These are phyloP conservation scores for Ceriops tagal DNA, from an alignment of 345 rosid genomes.

Conservation along the genomic window DNA sequence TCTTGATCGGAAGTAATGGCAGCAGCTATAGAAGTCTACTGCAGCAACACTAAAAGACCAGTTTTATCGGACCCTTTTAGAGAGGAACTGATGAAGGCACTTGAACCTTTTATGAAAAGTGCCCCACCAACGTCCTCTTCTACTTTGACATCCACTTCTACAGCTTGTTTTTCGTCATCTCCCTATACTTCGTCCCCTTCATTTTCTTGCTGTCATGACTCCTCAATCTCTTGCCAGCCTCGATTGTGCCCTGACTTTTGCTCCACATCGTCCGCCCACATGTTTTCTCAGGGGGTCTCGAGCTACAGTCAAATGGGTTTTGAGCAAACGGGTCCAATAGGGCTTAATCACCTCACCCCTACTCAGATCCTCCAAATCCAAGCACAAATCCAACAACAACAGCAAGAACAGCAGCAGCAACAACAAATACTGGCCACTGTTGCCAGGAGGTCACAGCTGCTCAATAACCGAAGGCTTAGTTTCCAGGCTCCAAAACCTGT, in stretches of 20 bases:
- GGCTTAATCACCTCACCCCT: conserved; percentile 58
- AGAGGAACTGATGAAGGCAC: conserved; percentile 62
- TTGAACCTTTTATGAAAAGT: conserved; percentile 23
- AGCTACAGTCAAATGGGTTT: conserved; percentile 21
- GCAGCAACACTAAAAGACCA: conserved; percentile 20
- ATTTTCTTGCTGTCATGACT: neutral
- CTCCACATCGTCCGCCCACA: conserved; percentile 26
- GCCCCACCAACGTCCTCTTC: conserved; percentile 3
- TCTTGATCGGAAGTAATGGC: conserved; percentile 29
- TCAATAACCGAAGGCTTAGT: conserved; percentile 24
- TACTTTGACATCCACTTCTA: neutral
- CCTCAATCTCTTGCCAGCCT: conserved; percentile 16
- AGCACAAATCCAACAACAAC: conserved; percentile 46
- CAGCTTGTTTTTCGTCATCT: neutral
- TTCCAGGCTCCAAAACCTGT: conserved; percentile 49
- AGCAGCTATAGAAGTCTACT: conserved; percentile 51
- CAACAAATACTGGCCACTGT: conserved; percentile 15
- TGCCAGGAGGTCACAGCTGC: conserved; percentile 1
- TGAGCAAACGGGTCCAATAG: conserved; percentile 39
- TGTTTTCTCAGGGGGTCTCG: conserved; percentile 25
- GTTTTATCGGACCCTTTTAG: conserved; percentile 48
- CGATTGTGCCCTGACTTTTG: conserved; percentile 19
- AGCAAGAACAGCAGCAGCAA: neutral
- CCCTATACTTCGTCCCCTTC: neutral
- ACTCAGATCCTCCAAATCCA: conserved; percentile 74